phyloP scores from a whole-genome alignment of 129 eudicot species.

The Saposhnikovia divaricata region DNA sequence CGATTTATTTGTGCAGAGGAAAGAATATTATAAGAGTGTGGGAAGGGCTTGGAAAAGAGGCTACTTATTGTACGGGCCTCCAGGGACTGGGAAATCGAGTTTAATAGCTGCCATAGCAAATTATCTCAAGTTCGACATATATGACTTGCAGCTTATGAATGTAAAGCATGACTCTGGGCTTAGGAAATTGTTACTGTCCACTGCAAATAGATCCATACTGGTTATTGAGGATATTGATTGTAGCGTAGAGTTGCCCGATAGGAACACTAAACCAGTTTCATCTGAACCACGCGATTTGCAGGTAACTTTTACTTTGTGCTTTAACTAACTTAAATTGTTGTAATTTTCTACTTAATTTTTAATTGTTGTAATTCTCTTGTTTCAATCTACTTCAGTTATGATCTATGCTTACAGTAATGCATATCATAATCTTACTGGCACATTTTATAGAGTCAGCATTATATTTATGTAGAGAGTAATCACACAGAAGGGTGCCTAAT shows the following conservation, averaged over 20 bases:
- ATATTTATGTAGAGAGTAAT: no score
- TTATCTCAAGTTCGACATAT: conserved; percentile 3
- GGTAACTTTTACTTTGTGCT: not conserved
- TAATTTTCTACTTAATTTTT: not conserved
- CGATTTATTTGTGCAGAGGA: conserved; percentile 9
- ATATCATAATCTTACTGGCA: not conserved
- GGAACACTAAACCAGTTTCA: not conserved
- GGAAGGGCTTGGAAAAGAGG: conserved; percentile 18
- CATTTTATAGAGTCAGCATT: not conserved
- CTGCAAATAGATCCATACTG: conserved; percentile 1
- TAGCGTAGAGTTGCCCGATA: not conserved
- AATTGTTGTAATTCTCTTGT: no score
- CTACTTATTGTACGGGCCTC: conserved; percentile 14
- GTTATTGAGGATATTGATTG: conserved; percentile 5
- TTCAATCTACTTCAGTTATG: not conserved
- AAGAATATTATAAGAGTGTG: conserved; percentile 3
- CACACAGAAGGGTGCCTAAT: not conserved
- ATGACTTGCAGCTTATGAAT: conserved; percentile 9
- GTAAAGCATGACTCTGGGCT: not conserved
- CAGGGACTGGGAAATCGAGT: conserved; percentile 13
- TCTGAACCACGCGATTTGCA: not conserved
- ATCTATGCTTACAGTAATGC: not conserved
- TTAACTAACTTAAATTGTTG: no score
- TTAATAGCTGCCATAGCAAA: conserved; percentile 11
- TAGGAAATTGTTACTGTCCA: not conserved